phyloP scores from a whole-genome alignment of 805 yeast genomes.

The Nakazawaea ernobii region DNA sequence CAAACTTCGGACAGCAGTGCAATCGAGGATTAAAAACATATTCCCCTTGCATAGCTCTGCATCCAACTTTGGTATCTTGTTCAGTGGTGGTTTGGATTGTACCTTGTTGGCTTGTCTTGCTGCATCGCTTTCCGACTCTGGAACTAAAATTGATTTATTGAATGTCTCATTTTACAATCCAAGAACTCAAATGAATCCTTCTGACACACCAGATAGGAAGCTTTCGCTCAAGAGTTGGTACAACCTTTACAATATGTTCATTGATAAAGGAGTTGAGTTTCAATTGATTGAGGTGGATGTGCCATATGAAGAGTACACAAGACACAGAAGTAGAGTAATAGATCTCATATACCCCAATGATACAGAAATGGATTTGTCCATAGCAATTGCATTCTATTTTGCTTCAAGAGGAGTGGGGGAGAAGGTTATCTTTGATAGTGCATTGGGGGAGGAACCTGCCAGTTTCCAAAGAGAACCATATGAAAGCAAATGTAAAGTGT shows the following conservation, averaged over 20 bases:
- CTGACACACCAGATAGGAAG: slow-evolving; percentile 80
- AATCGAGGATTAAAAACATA: slow-evolving; percentile 51
- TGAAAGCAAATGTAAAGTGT: slow-evolving; percentile 54
- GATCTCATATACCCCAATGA: slow-evolving; percentile 73
- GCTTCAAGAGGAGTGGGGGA: slow-evolving; percentile 62
- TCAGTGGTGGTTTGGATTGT: slow-evolving; percentile 96
- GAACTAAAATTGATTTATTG: slow-evolving; percentile 59
- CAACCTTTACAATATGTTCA: slow-evolving; percentile 40
- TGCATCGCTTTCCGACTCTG: slow-evolving; percentile 25
- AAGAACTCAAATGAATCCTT: slow-evolving; percentile 54
- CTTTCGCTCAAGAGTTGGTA: slow-evolving; percentile 63
- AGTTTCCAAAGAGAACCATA: slow-evolving; percentile 25
- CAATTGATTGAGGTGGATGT: slow-evolving; percentile 68
- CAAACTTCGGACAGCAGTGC: slow-evolving; percentile 33
- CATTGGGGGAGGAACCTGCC: slow-evolving; percentile 13
- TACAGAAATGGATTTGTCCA: slow-evolving; percentile 94
- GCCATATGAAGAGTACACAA: slow-evolving; percentile 57
- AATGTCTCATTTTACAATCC: slow-evolving; percentile 93
- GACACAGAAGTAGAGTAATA: slow-evolving; percentile 45
- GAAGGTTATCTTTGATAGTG: slow-evolving; percentile 16
- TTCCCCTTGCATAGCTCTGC: slow-evolving; percentile 43
- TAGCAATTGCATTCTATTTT: slow-evolving; percentile 92
- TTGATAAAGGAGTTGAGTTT: slow-evolving; percentile 28
- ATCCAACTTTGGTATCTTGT: slow-evolving; percentile 53
- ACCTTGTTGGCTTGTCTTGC: slow-evolving; percentile 64